Percentiles rank a stretch among this genome's conserved stretches.
phyloP scores from a whole-genome alignment of 2,329 filamentous ascomycete genomes.

The Exserohilum rostratum region DNA sequence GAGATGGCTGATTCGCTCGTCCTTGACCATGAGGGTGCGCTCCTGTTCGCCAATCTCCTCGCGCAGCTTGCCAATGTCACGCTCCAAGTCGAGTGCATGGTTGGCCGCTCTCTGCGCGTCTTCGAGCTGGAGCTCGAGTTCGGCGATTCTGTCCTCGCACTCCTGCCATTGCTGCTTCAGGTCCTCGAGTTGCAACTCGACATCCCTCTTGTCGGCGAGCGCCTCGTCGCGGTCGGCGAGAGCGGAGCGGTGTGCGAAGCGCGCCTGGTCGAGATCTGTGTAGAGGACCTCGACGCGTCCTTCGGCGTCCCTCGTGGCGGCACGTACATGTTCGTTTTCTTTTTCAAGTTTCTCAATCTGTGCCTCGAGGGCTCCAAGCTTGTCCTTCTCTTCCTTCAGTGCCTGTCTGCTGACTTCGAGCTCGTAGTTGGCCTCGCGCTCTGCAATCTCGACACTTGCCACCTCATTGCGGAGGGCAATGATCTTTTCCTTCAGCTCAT shows the following conservation, averaged over 20 bases:
- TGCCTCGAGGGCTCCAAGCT: slow-evolving; percentile 1
- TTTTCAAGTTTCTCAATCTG: slow-evolving; percentile 1
- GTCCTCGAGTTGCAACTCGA: slow-evolving; percentile 16
- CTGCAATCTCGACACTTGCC: not conserved
- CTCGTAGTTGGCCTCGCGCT: not conserved
- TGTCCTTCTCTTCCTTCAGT: not conserved
- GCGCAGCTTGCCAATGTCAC: slow-evolving; percentile 19
- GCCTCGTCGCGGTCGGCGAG: slow-evolving; percentile 1
- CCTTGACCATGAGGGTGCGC: slow-evolving; percentile 28
- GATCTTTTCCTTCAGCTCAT: not conserved
- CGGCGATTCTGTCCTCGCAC: slow-evolving; percentile 6
- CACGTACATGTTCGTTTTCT: not conserved
- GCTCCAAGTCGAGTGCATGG: slow-evolving; percentile 12
- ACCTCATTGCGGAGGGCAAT: not conserved
- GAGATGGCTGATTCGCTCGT: slow-evolving; percentile 32
- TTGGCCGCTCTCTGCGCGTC: slow-evolving; percentile 7
- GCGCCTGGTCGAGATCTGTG: not conserved
- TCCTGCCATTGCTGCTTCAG: slow-evolving; percentile 19
- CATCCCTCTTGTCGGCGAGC: slow-evolving; percentile 3
- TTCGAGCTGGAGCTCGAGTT: slow-evolving; percentile 21
- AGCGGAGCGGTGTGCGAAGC: not conserved
- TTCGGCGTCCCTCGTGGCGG: slow-evolving; percentile 1
- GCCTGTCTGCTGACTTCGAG: not conserved
- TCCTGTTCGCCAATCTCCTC: slow-evolving; percentile 14
- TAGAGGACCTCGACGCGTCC: not conserved